Evolutionary conservation across 2,329 filamentous ascomycete genomes (phyloP).

Genomic region (Colletotrichum magnum): DNA sequence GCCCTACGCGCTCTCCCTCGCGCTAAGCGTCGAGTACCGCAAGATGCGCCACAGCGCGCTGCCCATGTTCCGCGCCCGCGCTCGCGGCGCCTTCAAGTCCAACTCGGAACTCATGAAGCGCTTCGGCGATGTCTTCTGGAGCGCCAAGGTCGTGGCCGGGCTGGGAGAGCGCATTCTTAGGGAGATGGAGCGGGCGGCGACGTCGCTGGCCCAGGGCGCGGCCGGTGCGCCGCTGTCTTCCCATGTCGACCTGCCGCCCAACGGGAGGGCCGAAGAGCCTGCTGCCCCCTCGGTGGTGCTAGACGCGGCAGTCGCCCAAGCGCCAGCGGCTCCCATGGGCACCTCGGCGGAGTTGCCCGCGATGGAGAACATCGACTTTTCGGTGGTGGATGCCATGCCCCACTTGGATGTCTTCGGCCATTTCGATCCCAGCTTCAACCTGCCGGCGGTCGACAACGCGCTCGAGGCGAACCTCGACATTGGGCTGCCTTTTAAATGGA

Average conservation of each 20-base stretch:
- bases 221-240: slow-evolving; percentile 21
- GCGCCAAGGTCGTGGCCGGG: slow-evolving; percentile 66
- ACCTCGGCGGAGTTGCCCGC: slow-evolving; percentile 40
- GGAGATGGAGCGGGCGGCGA: slow-evolving; percentile 70
- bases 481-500: slow-evolving; percentile 66
- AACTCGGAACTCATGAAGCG: slow-evolving; percentile 67
- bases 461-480: slow-evolving; percentile 69
- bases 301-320: slow-evolving; percentile 31
- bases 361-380: slow-evolving; percentile 55
- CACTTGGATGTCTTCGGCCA: slow-evolving; percentile 69
- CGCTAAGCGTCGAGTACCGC: slow-evolving; percentile 73
- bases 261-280: slow-evolving; percentile 8
- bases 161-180: slow-evolving; percentile 68
- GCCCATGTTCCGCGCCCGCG: slow-evolving; percentile 70
- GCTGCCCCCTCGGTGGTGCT: slow-evolving; percentile 17
- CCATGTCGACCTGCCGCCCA: slow-evolving; percentile 10
- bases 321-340: slow-evolving; percentile 2
- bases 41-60: slow-evolving; percentile 74
- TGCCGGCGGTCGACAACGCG: slow-evolving; percentile 68
- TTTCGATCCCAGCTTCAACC: slow-evolving; percentile 68
- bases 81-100: slow-evolving; percentile 67
- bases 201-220: slow-evolving; percentile 51
- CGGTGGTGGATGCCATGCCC: slow-evolving; percentile 58
- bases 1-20: slow-evolving; percentile 73
- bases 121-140: slow-evolving; percentile 71